Evolutionary conservation across 768 basidiomycete genomes (phyloP).

Genomic region (Leucocoprinus sp.): DNA sequence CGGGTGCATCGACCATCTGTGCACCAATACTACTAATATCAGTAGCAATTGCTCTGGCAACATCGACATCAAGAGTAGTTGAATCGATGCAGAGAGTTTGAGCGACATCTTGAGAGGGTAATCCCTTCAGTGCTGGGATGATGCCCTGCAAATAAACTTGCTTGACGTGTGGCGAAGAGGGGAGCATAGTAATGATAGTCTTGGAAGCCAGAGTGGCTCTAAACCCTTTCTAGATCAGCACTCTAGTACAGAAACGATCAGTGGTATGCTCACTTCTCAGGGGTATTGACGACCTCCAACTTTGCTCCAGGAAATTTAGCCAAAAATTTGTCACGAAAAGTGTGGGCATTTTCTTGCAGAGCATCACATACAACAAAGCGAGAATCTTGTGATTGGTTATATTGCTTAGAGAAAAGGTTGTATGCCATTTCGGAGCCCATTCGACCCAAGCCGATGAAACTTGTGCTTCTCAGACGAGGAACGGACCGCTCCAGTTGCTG

Average conservation of each 20-base stretch:
- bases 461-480: constrained; percentile 43
- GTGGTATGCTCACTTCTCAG: constrained; percentile 56
- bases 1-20: constrained; percentile 86
- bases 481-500: constrained; percentile 27
- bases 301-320: constrained; percentile 50
- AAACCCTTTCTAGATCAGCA: neutral
- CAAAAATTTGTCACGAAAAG: constrained; percentile 50
- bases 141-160: constrained; percentile 69
- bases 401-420: constrained; percentile 75
- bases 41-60: constrained; percentile 57
- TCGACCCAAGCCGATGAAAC: constrained; percentile 80
- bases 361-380: constrained; percentile 78
- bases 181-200: constrained; percentile 84
- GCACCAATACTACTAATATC: constrained; percentile 49
- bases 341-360: constrained; percentile 43
- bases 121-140: constrained; percentile 47
- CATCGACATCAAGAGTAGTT: constrained; percentile 79
- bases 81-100: constrained; percentile 77
- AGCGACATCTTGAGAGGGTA: constrained; percentile 30
- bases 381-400: constrained; percentile 41
- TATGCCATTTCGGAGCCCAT: constrained; percentile 86
- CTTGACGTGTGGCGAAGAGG: constrained; percentile 83
- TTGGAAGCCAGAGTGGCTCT: constrained; percentile 60
- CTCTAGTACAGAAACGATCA: neutral
- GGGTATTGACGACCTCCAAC: constrained; percentile 51